These are phyloP conservation scores for Solanum neorickii DNA, from an alignment of 257 asterid species.

Conservation along the genomic window DNA sequence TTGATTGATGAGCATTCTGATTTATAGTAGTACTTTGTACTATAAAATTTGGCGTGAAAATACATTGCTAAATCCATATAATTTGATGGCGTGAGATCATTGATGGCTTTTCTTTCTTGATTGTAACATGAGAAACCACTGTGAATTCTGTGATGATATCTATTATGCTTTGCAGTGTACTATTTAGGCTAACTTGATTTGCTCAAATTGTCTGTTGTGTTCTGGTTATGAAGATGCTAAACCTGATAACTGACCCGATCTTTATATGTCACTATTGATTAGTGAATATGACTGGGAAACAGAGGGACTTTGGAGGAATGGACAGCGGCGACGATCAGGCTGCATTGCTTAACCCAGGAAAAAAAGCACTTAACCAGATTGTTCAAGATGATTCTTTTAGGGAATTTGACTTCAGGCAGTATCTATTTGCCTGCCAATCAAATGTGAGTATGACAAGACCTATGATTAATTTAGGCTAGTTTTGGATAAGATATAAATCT, in stretches of 20 bases:
- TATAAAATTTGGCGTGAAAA: background rate
- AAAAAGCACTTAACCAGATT: slow-evolving; percentile 64
- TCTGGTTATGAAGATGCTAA: background rate
- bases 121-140: background rate
- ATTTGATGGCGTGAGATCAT: background rate
- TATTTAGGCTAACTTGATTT: background rate
- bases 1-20: background rate
- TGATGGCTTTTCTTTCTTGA: background rate
- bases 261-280: slow-evolving; percentile 12
- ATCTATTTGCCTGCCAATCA: slow-evolving; percentile 94
- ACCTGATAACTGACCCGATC: background rate
- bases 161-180: background rate
- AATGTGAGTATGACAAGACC: slow-evolving; percentile 48
- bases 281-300: slow-evolving; percentile 68
- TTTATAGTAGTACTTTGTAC: background rate
- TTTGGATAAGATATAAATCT: slow-evolving; percentile 1
- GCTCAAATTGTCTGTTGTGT: background rate
- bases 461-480: slow-evolving; percentile 13
- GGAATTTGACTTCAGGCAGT: slow-evolving; percentile 97
- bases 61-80: background rate
- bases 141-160: background rate
- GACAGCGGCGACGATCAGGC: slow-evolving; percentile 89
- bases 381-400: slow-evolving; percentile 88
- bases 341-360: slow-evolving; percentile 66
- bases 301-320: slow-evolving; percentile 84